A percentile compares a stretch with the other conserved stretches of the same genome.
phyloP scores from a whole-genome alignment of 495 filamentous ascomycete species.

The Penicillium fimorum region DNA sequence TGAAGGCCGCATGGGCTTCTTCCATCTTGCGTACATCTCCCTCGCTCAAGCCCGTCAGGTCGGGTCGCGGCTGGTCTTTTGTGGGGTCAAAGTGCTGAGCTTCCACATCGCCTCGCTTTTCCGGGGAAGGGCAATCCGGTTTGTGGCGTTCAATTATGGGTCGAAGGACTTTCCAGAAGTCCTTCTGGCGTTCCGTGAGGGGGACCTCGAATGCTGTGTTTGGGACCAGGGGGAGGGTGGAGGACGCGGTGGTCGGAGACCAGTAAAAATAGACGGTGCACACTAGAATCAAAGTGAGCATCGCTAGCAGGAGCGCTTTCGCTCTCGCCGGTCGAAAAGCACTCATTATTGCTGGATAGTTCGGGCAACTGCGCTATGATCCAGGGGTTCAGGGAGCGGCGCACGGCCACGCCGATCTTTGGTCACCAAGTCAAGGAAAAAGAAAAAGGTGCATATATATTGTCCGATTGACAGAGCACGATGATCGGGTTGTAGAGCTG shows the following conservation, averaged over 20 bases:
- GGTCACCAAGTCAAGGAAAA: neutral
- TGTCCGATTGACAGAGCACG: neutral
- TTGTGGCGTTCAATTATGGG: conserved; percentile 32
- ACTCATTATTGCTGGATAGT: conserved; percentile 22
- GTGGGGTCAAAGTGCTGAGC: conserved; percentile 36
- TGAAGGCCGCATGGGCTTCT: conserved; percentile 44
- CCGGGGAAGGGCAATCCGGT: conserved; percentile 30
- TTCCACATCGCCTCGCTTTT: conserved; percentile 17
- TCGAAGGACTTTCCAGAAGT: conserved; percentile 36
- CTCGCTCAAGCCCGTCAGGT: conserved; percentile 35
- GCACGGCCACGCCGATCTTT: conserved; percentile 25
- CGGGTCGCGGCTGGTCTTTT: conserved; percentile 31
- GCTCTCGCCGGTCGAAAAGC: conserved; percentile 34
- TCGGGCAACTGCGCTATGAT: conserved; percentile 1
- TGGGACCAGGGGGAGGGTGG: conserved; percentile 32
- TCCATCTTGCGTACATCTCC: conserved; percentile 36
- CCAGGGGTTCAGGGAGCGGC: conserved; percentile 17
- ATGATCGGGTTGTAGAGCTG: conserved; percentile 1
- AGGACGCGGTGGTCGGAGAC: conserved; percentile 26
- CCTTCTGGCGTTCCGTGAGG: conserved; percentile 32
- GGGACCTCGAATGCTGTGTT: conserved; percentile 36
- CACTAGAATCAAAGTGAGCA: conserved; percentile 29
- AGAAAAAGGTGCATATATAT: neutral
- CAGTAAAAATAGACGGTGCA: conserved; percentile 36
- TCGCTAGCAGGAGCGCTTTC: conserved; percentile 29